Percentiles rank a stretch among this genome's conserved stretches.
phyloP scores from a whole-genome alignment of 2,329 filamentous ascomycete genomes.

The Penicillium sclerotigenum region DNA sequence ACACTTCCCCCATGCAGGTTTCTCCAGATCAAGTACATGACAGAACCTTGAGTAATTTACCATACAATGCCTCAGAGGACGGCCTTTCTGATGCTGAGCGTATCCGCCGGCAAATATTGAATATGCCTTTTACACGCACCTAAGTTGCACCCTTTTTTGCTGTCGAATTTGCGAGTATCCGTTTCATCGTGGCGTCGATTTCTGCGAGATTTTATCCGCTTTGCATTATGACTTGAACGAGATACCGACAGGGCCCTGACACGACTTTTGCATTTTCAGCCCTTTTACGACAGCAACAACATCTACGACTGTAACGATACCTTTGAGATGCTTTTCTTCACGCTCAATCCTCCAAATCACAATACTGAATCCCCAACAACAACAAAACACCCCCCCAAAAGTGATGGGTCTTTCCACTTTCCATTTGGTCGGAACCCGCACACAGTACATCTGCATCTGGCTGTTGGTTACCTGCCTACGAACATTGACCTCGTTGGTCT shows the following conservation, averaged over 20 bases:
- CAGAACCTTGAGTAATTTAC: conserved; percentile 14
- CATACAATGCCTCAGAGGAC: conserved; percentile 34
- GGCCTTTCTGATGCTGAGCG: conserved; percentile 40
- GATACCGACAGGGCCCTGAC: conserved; percentile 11
- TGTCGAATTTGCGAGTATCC: conserved; percentile 16
- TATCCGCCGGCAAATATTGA: conserved; percentile 40
- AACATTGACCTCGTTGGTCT: neutral
- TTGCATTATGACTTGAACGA: conserved; percentile 34
- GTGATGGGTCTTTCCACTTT: conserved; percentile 20
- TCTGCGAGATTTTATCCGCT: conserved; percentile 17
- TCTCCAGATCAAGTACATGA: conserved; percentile 18
- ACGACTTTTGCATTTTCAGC: conserved; percentile 14
- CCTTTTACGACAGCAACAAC: conserved; percentile 35
- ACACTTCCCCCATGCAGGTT: conserved; percentile 14
- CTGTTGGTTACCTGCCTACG: neutral
- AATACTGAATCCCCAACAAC: conserved; percentile 14
- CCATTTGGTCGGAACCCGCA: conserved; percentile 1
- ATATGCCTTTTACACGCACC: conserved; percentile 33
- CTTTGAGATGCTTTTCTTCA: conserved; percentile 15
- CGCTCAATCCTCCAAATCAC: conserved; percentile 11
- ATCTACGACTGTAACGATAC: conserved; percentile 33
- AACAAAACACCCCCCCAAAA: conserved; percentile 16
- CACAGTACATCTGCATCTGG: neutral
- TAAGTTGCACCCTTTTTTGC: conserved; percentile 15
- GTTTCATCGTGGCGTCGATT: conserved; percentile 25